Percentiles rank a stretch among this genome's conserved stretches.
Evolutionary conservation across 73 alveolate species (phyloP).

Genomic region (Tetrahymena malaccensis): DNA sequence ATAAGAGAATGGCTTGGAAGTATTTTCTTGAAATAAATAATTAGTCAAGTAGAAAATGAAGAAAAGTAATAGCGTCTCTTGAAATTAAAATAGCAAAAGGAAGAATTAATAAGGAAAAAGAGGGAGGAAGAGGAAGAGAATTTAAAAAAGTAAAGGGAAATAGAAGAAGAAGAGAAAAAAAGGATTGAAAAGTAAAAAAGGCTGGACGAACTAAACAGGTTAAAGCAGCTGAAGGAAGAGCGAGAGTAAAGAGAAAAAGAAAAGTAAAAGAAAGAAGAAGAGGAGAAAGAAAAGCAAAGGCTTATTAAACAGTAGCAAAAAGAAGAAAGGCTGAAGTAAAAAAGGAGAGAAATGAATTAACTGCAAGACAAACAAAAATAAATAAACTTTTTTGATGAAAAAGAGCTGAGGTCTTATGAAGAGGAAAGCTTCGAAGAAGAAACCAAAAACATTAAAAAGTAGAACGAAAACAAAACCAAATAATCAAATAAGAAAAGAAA

Average conservation of each 20-base stretch:
- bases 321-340: not conserved
- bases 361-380: not conserved
- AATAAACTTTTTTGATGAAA: not conserved
- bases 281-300: not conserved
- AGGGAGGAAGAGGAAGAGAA: not conserved
- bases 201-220: not conserved
- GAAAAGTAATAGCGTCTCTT: not conserved
- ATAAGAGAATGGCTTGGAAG: not conserved
- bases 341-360: not conserved
- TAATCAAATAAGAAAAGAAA: not conserved
- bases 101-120: not conserved
- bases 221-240: not conserved
- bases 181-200: not conserved
- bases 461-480: not conserved
- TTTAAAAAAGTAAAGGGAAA: not conserved
- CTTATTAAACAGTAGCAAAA: not conserved
- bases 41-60: not conserved
- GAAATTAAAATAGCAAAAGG: not conserved
- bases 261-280: not conserved
- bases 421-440: not conserved
- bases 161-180: not conserved
- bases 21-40: not conserved
- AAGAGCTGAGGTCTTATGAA: not conserved
- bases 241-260: not conserved
- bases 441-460: not conserved